phyloP scores from a whole-genome alignment of 2,329 filamentous ascomycete genomes.

The Alternaria gansuensis region DNA sequence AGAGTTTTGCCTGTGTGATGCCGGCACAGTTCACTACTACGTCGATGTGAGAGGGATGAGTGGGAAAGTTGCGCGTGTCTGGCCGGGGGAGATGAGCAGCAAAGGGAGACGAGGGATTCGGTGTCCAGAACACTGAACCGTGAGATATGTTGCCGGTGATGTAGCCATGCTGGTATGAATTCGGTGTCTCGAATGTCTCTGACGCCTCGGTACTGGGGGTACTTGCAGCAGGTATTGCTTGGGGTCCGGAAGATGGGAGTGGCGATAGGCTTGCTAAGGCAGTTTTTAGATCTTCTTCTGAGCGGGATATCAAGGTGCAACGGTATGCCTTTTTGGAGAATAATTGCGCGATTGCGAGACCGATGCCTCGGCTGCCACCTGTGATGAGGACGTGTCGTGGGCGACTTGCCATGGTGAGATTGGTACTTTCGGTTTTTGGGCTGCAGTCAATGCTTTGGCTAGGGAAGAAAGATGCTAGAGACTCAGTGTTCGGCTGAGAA shows the following conservation, averaged over 20 bases:
- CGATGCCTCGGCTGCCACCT: slow-evolving; percentile 52
- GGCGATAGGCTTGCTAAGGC: slow-evolving; percentile 36
- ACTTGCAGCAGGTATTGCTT: not conserved
- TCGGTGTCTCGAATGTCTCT: not conserved
- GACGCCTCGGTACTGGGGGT: not conserved
- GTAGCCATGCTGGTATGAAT: slow-evolving; percentile 31
- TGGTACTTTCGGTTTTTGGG: not conserved
- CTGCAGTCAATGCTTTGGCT: not conserved
- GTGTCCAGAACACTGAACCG: slow-evolving; percentile 37
- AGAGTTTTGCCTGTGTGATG: slow-evolving; percentile 70
- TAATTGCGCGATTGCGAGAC: slow-evolving; percentile 49
- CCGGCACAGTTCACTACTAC: slow-evolving; percentile 84
- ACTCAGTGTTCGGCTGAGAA: not conserved
- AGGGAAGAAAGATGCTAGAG: not conserved
- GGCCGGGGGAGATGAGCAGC: slow-evolving; percentile 15
- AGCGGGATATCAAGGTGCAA: slow-evolving; percentile 48
- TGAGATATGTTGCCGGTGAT: slow-evolving; percentile 41
- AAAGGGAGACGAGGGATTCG: slow-evolving; percentile 3
- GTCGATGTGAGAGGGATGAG: slow-evolving; percentile 32
- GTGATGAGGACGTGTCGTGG: slow-evolving; percentile 49
- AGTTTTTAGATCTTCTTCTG: slow-evolving; percentile 30
- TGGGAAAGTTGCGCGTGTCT: not conserved
- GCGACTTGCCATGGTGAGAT: slow-evolving; percentile 2
- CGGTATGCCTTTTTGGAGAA: slow-evolving; percentile 44
- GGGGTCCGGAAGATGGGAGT: slow-evolving; percentile 15